Base-by-base conservation (phyloP, 129 eudicot genomes). In the Artemisia annua region DNA sequence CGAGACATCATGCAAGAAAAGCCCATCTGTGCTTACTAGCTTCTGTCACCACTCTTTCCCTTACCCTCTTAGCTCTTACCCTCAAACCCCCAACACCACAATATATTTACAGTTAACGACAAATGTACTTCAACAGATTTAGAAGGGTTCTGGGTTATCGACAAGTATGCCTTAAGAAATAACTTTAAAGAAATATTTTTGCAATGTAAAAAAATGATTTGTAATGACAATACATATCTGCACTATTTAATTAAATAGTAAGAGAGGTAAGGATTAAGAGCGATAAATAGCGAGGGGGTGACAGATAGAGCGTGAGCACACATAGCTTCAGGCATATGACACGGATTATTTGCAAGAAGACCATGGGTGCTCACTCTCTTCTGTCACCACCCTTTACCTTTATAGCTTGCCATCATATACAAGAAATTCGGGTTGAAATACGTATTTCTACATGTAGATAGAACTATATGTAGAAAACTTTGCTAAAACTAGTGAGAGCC, bases 281-380 rank as follows among this genome's bases (percentile, higher is more conserved):
- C 1, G 14, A 74, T 13, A 3, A 7, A 51, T n/a, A 58, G 12
- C 20, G 16, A 1, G 70, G 86, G 71, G 91, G 83, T 86, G 96
- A 89, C 96, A 84, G 92, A 82, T 19, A 89, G 96, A 89, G 90
- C 64, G 90, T 88, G 85, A 88, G 95, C 95, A 85, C 95, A 44
- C 83, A 85, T 73, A 81, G 88, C 83, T 81, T 85, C 87, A 81
- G 78, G 88, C 95, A 83, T 70, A 56, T 51, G n/a, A 60, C 24
- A 12, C 39, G 16, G 13, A 67, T 1, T 28, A 50, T 67, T 67
- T 50, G 26, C 48, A 67, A n/a, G 60, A 49, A 51, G 72, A 49
- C 24, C 72, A 50, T 67, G 20, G 46, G 72, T 67, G 72, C 26
- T 67, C 60, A 50, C 60, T 50, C 59, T 67, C 72, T 67, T 67